Evolutionary conservation across 768 basidiomycete genomes (phyloP), one percentile per base, ranked within the genome.

Genomic region (Pholiota microspora): DNA sequence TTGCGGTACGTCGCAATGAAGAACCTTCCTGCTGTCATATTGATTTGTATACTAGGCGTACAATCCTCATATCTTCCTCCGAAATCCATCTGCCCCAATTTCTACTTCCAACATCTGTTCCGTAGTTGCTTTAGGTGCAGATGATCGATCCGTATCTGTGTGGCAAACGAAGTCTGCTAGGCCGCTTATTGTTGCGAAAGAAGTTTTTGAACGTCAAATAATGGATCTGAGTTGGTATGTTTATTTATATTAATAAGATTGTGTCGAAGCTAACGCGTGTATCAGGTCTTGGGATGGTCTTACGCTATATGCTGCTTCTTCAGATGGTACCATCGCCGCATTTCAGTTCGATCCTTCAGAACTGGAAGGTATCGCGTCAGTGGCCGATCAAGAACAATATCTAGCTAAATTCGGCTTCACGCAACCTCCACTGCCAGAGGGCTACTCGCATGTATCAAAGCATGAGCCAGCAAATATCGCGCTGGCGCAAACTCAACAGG

Each of bases 131-230:
- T 80, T 99, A 12, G 94, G 95, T 29, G 93, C 94, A 0, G 94
- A 96, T 62, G 94, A 97, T 66, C 81, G 92, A 56, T 92, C 91
- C 5, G 85, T 99, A 25, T 97, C 94, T 2, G 84, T 99, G 7
- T 99, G 97, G 97, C 86, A 95, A 68, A 98, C 96, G 3, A 94
- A 94, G 60, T 84, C 86, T 0, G 91, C 90, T 2, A 81, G 92
- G 31, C 97, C 97, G 1, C 73, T 98, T 15, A 90, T 97, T 45
- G 96, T 98, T 2, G 86, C 94, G 0, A 88, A 92, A 64, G 94
- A 98, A 58, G 89, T 95, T 0, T 98, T 98, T 59, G 94, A 95
- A 51, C 75, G 95, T 55, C 92, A 95, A 61, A 92, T 98, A 45
- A 87, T 98, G 81, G 97, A 99, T 68, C 77, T 99, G 15, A 92